These are phyloP conservation scores for Zygoascus hellenicus DNA, from an alignment of 1,139 yeast genomes.

Conservation along the genomic window DNA sequence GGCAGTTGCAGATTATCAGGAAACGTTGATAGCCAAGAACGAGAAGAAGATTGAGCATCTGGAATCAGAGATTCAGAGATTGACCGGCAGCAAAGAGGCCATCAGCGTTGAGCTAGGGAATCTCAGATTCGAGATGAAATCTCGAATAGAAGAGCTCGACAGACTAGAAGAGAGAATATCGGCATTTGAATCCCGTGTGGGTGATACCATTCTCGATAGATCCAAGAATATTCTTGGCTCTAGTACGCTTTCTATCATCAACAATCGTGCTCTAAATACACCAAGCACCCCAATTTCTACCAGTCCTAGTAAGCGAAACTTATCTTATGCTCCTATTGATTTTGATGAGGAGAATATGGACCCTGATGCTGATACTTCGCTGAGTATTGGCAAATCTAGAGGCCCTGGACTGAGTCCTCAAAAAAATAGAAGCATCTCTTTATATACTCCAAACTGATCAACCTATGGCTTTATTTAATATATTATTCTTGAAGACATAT, in stretches of 20 bases:
- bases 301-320: constrained; percentile 22
- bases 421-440: constrained; percentile 31
- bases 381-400: constrained; percentile 18
- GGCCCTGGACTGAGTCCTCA: background rate
- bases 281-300: constrained; percentile 12
- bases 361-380: background rate
- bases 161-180: constrained; percentile 28
- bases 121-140: constrained; percentile 25
- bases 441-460: constrained; percentile 14
- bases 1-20: constrained; percentile 1
- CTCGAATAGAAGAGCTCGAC: constrained; percentile 28
- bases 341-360: constrained; percentile 4
- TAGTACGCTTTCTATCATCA: constrained; percentile 30
- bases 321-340: constrained; percentile 24
- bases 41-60: constrained; percentile 15
- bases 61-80: constrained; percentile 16
- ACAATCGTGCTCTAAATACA: constrained; percentile 12
- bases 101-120: constrained; percentile 24
- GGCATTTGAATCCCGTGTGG: constrained; percentile 26
- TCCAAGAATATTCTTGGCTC: constrained; percentile 32
- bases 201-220: constrained; percentile 28
- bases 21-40: constrained; percentile 13
- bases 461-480: background rate
- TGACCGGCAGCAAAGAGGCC: constrained; percentile 22
- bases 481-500: constrained; percentile 1